Evolutionary conservation across 2,329 filamentous ascomycete genomes (phyloP).

Genomic region (Calonectria honghensis): DNA sequence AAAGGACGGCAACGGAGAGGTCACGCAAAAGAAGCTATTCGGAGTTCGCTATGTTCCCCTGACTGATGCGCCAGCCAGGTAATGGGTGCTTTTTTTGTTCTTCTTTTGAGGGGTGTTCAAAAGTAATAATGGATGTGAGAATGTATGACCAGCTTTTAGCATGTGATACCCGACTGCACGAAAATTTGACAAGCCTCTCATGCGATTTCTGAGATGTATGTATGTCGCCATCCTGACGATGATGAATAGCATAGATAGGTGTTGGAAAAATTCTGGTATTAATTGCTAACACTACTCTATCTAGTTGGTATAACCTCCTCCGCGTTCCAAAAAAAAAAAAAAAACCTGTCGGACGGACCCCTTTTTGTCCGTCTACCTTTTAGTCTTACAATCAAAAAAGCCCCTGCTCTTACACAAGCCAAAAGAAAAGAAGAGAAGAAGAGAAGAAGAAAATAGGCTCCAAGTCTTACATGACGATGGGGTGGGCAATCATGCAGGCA

Average conservation of each 20-base stretch:
- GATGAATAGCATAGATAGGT: background rate
- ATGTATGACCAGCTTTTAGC: constrained; percentile 30
- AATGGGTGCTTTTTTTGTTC: background rate
- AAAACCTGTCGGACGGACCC: background rate
- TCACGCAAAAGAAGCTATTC: constrained; percentile 78
- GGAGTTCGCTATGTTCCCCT: constrained; percentile 86
- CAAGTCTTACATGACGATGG: background rate
- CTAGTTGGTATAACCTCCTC: constrained; percentile 17
- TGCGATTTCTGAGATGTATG: background rate
- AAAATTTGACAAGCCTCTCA: background rate
- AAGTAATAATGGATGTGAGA: background rate
- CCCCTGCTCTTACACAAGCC: background rate
- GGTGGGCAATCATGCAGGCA: constrained; percentile 5
- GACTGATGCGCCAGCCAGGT: constrained; percentile 77
- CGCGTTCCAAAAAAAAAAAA: background rate
- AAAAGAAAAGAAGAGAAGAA: background rate
- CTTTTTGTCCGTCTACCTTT: background rate
- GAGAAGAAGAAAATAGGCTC: background rate
- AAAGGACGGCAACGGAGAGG: constrained; percentile 79
- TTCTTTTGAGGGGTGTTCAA: background rate
- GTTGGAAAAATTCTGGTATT: background rate
- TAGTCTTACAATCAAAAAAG: background rate
- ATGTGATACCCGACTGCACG: constrained; percentile 30
- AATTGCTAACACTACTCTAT: constrained; percentile 8
- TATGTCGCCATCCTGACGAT: background rate